A percentile compares a stretch with the other conserved stretches of the same genome.
Evolutionary conservation across 106 monocot genomes (phyloP).

Genomic region (Posidonia australis): DNA sequence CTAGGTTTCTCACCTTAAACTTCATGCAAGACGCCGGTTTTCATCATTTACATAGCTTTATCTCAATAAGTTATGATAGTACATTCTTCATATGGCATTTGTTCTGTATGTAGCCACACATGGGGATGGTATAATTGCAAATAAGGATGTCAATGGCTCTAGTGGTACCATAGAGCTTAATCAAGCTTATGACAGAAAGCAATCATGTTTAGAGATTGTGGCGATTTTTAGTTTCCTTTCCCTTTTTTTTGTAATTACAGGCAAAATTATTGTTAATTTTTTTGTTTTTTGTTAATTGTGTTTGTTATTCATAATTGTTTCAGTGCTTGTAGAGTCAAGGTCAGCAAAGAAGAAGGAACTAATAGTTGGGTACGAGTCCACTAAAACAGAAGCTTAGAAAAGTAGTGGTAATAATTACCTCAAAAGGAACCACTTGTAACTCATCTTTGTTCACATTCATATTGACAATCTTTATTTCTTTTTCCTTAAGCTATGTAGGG

Average conservation of each 20-base stretch:
- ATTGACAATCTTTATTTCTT: background rate
- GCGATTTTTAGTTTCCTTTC: background rate
- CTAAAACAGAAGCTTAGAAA: constrained; percentile 4
- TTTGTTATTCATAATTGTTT: too few relatives aligned
- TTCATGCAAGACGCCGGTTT: background rate
- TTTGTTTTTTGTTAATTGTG: too few relatives aligned
- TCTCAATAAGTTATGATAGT: background rate
- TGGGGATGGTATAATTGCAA: background rate
- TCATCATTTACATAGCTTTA: background rate
- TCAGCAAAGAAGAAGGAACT: too few relatives aligned
- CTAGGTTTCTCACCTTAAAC: background rate
- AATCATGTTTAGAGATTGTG: background rate
- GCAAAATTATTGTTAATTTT: too few relatives aligned
- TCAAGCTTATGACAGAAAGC: too few relatives aligned
- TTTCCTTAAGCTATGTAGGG: constrained; percentile 24
- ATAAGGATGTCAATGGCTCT: background rate
- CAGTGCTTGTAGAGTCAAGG: too few relatives aligned
- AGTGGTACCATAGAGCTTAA: background rate
- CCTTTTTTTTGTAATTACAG: background rate
- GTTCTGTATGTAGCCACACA: background rate
- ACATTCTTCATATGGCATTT: background rate
- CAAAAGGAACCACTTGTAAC: background rate
- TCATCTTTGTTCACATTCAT: too few relatives aligned
- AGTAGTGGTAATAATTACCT: constrained; percentile 2
- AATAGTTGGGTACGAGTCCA: too few relatives aligned